Percentiles rank a stretch among this genome's conserved stretches.
phyloP scores from a whole-genome alignment of 306 rosid genomes.

The Dryas alaskensis region DNA sequence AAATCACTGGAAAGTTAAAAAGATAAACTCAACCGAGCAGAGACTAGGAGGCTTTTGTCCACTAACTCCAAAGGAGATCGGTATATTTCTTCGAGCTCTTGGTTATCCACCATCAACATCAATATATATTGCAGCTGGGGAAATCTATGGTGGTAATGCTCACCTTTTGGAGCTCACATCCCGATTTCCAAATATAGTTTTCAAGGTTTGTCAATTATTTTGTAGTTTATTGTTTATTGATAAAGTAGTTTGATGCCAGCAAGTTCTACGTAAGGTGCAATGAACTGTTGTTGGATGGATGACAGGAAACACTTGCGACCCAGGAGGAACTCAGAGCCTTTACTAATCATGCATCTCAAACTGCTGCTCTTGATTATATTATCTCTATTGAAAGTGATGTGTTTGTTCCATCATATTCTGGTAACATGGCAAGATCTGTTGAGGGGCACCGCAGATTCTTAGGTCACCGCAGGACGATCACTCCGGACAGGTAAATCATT shows the following conservation, averaged over 20 bases:
- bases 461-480: constrained; percentile 82
- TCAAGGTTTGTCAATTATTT: constrained; percentile 51
- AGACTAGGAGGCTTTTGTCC: constrained; percentile 88
- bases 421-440: constrained; percentile 96
- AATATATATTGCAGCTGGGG: constrained; percentile 92
- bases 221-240: neutral
- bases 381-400: constrained; percentile 88
- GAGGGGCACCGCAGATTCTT: constrained; percentile 94
- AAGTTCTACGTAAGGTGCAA: constrained; percentile 18
- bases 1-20: constrained; percentile 82
- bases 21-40: constrained; percentile 78
- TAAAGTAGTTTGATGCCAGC: constrained; percentile 28
- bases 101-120: constrained; percentile 73
- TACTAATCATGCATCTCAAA: constrained; percentile 81
- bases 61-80: constrained; percentile 86
- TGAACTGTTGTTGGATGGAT: constrained; percentile 26
- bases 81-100: constrained; percentile 83
- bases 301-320: constrained; percentile 84
- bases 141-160: constrained; percentile 78
- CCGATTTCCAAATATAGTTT: constrained; percentile 68
- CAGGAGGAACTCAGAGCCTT: constrained; percentile 72
- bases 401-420: constrained; percentile 79
- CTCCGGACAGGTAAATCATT: constrained; percentile 68
- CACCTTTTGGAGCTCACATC: constrained; percentile 75
- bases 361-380: constrained; percentile 87